Base-by-base conservation (phyloP, 2,329 filamentous ascomycete genomes). In the Thelonectria rubi region DNA sequence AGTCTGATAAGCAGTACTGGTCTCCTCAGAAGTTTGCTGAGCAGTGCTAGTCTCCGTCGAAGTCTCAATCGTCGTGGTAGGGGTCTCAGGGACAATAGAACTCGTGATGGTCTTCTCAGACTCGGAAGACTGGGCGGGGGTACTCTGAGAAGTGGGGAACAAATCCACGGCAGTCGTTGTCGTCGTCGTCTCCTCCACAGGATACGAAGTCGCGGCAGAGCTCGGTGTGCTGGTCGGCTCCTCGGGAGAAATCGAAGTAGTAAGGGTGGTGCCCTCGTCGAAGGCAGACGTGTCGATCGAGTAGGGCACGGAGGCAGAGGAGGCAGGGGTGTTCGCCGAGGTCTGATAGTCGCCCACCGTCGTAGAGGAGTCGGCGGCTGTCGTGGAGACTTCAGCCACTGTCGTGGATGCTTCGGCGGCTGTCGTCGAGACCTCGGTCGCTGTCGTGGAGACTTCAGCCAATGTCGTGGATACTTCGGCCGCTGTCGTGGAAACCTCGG, bases 11-110 rank as follows among this genome's bases (percentile, higher is more conserved):
- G 15, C 34, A 15, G 34, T 37, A 10, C 34, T 37, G 12, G 66
- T 58, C 18, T 60, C 59, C 32, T 53, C 42, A 1, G 66, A 60
- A 24, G 64, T 52, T 40, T 65, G 48, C 18, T 59, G 42, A 12
- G 21, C 45, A 3, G 51, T 59, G 10, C 42, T 54, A 17, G 57
- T 67, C 34, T 55, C 34, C 7, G 24, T n/a, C 5, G 24, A 39
- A 11, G 50, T 53, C 40, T 46, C 40, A 9, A 12, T 12, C 18
- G 12, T 17, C 5, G 21, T n/a, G 5, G 43, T 53, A 15, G 63
- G 62, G 7, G 54, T 49, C 21, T 56, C 55, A 6, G 53, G 43
- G 26, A 26, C 43, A 26, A 15, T 56, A 5, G 34, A 17, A 24
- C 18, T 47, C 2, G 21, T 21, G 8, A 37, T 49, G 45, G 46